phyloP scores from a whole-genome alignment of 805 yeast genomes.

The Wickerhamiella bombiphila region DNA sequence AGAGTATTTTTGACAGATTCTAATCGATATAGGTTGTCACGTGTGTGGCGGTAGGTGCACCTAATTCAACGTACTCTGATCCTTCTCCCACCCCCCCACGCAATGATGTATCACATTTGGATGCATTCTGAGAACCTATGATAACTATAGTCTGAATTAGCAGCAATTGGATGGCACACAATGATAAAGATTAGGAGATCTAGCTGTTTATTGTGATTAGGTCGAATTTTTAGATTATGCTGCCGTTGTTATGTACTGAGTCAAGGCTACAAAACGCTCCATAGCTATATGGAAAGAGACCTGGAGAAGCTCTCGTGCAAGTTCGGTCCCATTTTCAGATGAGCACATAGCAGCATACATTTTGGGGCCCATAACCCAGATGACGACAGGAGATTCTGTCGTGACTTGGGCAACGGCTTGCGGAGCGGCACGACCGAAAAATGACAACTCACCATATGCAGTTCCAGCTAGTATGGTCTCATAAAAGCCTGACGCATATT shows the following conservation, averaged over 20 bases:
- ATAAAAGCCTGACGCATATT: constrained; percentile 29
- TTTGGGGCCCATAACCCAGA: constrained; percentile 50
- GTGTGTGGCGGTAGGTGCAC: too few species aligned
- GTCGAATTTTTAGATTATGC: background rate
- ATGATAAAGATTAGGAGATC: too few species aligned
- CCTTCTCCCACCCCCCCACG: too few species aligned
- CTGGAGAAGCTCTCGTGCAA: constrained; percentile 49
- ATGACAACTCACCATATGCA: constrained; percentile 51
- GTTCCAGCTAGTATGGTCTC: constrained; percentile 54
- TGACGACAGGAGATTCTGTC: constrained; percentile 46
- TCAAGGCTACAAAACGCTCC: constrained; percentile 57
- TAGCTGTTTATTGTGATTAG: too few species aligned
- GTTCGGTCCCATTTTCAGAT: constrained; percentile 30
- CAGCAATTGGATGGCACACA: background rate
- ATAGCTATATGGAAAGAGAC: constrained; percentile 50
- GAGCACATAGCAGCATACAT: constrained; percentile 32
- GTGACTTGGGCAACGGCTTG: constrained; percentile 30
- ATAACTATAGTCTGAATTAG: background rate
- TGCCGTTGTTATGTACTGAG: constrained; percentile 61
- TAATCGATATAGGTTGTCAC: too few species aligned
- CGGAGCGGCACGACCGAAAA: constrained; percentile 26
- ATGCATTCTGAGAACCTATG: constrained; percentile 1
- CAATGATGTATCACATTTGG: too few species aligned
- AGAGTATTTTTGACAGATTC: too few species aligned
- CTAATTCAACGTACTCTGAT: too few species aligned